phyloP scores from a whole-genome alignment of 2,329 filamentous ascomycete species.

The Mycosphaerella arachidis region DNA sequence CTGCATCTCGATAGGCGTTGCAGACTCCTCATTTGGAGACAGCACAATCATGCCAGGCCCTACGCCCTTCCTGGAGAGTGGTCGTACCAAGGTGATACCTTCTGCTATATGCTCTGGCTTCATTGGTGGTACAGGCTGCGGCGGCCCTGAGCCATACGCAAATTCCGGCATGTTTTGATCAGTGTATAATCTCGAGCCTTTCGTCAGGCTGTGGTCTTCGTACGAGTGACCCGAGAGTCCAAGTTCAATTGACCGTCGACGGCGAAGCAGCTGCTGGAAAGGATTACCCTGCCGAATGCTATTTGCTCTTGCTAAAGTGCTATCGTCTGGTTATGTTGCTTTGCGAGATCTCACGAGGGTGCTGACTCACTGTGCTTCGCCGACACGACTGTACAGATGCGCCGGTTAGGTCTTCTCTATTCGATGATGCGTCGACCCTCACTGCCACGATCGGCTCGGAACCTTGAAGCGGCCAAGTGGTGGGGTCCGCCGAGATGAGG shows the following conservation, averaged over 20 bases:
- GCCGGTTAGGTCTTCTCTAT: not conserved
- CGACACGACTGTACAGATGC: not conserved
- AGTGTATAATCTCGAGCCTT: not conserved
- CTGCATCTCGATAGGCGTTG: slow-evolving; percentile 17
- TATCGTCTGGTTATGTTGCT: not conserved
- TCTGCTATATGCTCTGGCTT: slow-evolving; percentile 16
- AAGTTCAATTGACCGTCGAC: too few species aligned
- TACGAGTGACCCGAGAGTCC: not conserved
- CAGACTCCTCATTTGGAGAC: slow-evolving; percentile 11
- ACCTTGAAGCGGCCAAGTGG: not conserved
- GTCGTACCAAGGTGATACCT: slow-evolving; percentile 19
- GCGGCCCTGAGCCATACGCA: slow-evolving; percentile 19
- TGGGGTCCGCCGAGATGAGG: not conserved
- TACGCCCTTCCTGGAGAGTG: slow-evolving; percentile 18
- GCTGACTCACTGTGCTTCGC: not conserved
- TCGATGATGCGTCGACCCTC: not conserved
- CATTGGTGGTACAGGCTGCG: slow-evolving; percentile 17
- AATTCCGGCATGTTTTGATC: slow-evolving; percentile 15
- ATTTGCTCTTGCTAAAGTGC: not conserved
- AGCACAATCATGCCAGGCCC: slow-evolving; percentile 24
- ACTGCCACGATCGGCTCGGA: not conserved
- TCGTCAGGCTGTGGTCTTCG: not conserved
- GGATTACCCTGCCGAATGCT: not conserved
- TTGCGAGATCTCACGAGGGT: not conserved
- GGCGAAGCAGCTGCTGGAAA: not conserved